phyloP scores from a whole-genome alignment of 1,139 yeast species.

The Scheffersomyces parashehatae region DNA sequence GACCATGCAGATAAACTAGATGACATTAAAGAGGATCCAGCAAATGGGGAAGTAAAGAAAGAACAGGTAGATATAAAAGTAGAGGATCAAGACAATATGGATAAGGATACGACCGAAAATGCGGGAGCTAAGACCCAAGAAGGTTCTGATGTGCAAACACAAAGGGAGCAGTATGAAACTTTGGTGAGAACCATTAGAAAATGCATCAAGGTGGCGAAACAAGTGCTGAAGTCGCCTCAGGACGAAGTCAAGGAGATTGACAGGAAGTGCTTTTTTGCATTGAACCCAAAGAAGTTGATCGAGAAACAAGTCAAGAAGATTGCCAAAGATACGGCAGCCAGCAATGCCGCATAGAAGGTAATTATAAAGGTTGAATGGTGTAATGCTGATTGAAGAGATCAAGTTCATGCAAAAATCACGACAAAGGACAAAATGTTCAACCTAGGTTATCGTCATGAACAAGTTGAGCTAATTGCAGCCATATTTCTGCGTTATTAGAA shows the following conservation, averaged over 20 bases:
- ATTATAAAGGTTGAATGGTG: too few species aligned
- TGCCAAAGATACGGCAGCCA: background rate
- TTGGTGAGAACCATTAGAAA: conserved; percentile 45
- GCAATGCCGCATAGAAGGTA: too few species aligned
- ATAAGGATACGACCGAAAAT: conserved; percentile 2
- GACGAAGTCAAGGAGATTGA: conserved; percentile 66
- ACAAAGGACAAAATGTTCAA: too few species aligned
- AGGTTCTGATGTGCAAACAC: conserved; percentile 1
- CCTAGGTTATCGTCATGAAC: too few species aligned
- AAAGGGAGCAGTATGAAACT: conserved; percentile 37
- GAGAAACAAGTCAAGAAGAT: conserved; percentile 38
- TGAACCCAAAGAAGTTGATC: conserved; percentile 56
- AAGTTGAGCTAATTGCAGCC: too few species aligned
- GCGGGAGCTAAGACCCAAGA: conserved; percentile 3
- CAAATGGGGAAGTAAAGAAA: conserved; percentile 8
- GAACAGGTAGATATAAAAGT: conserved; percentile 15
- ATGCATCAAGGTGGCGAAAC: conserved; percentile 51
- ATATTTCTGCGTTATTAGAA: too few species aligned
- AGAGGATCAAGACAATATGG: conserved; percentile 8
- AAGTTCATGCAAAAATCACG: too few species aligned
- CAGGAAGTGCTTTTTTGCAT: conserved; percentile 60
- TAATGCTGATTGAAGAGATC: too few species aligned
- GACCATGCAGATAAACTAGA: conserved; percentile 14
- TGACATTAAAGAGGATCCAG: conserved; percentile 11
- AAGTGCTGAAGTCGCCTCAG: conserved; percentile 45